Conservation (phyloP, 2,329 filamentous ascomycete species). For the Xylariaceae sp. region DNA sequence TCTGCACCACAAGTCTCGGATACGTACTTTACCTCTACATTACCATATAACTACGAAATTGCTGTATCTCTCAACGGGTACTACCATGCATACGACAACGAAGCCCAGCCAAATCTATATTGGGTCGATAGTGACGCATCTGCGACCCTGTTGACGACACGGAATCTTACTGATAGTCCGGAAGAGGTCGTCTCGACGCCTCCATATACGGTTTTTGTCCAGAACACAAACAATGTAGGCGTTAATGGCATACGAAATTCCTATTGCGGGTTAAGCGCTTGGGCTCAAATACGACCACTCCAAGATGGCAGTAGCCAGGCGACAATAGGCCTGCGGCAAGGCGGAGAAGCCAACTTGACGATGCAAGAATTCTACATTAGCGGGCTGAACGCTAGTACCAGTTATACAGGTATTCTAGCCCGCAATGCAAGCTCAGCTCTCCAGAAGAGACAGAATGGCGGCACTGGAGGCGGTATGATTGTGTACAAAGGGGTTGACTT, state of each 20-base stretch:
- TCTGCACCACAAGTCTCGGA: conserved; percentile 69
- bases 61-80: conserved; percentile 80
- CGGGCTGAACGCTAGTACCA: conserved; percentile 72
- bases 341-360: conserved; percentile 69
- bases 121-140: conserved; percentile 86
- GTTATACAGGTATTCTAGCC: conserved; percentile 76
- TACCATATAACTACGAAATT: conserved; percentile 76
- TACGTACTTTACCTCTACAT: conserved; percentile 61
- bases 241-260: conserved; percentile 77
- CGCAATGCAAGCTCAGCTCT: conserved; percentile 48
- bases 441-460: conserved; percentile 57
- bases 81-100: conserved; percentile 70
- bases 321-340: conserved; percentile 70
- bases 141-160: conserved; percentile 79
- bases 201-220: conserved; percentile 81
- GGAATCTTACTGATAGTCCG: conserved; percentile 67
- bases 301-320: conserved; percentile 56
- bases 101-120: conserved; percentile 63
- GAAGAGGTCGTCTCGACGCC: conserved; percentile 60
- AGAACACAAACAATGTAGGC: conserved; percentile 62
- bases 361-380: conserved; percentile 89
- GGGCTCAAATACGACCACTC: conserved; percentile 67
- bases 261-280: conserved; percentile 76
- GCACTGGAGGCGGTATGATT: conserved; percentile 74
- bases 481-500: conserved; percentile 78